Conservation (phyloP, 2,329 filamentous ascomycete species). For the Aspergillus versicolor region DNA sequence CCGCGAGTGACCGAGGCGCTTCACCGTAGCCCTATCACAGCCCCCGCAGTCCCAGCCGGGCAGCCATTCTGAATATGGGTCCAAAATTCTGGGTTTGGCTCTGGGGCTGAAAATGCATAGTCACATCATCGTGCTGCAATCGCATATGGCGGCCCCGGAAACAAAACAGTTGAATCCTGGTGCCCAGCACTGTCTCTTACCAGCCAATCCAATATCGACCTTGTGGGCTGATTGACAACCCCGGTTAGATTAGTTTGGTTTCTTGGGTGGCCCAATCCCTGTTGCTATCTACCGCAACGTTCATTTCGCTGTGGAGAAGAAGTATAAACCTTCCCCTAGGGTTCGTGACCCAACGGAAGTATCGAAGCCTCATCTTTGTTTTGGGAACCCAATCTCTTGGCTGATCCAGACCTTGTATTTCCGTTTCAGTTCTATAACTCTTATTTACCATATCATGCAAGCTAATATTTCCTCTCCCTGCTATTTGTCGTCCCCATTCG, state of each 20-base stretch:
- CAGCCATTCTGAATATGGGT: not conserved
- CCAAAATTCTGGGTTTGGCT: constrained; percentile 1
- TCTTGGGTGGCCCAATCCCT: constrained; percentile 3
- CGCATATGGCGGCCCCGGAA: constrained; percentile 9
- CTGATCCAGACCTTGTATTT: not conserved
- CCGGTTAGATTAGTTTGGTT: not conserved
- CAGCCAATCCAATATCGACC: not conserved
- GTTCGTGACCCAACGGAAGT: constrained; percentile 14
- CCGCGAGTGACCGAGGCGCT: not conserved
- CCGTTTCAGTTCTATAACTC: not conserved
- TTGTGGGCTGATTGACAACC: not conserved
- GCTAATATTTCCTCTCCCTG: not conserved
- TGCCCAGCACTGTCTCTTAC: not conserved
- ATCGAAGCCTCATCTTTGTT: constrained; percentile 15
- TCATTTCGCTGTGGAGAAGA: not conserved
- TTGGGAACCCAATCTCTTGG: constrained; percentile 15
- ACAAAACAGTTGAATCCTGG: not conserved
- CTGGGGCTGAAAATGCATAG: constrained; percentile 13
- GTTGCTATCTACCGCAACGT: not conserved
- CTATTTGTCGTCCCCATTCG: not conserved
- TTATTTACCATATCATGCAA: not conserved
- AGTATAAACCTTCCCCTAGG: not conserved
- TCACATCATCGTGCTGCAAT: not conserved
- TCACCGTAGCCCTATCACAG: not conserved
- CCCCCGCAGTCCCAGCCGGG: not conserved